These are phyloP conservation scores for Umbelopsis sp. DNA, from an alignment of 371 early-diverging fungal species.

Conservation along the genomic window DNA sequence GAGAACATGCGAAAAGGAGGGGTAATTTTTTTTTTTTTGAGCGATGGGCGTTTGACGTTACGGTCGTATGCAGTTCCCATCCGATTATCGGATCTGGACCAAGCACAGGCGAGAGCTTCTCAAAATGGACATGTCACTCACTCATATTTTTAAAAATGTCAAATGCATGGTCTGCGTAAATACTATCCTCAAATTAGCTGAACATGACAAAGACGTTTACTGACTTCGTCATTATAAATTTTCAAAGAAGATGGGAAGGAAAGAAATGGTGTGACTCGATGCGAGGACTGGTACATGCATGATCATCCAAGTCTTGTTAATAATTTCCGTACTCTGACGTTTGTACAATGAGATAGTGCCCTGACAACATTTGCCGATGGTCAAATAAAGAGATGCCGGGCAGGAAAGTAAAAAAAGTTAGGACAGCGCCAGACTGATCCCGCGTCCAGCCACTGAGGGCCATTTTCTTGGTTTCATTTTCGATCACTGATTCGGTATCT, in stretches of 20 bases:
- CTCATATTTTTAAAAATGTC: neutral
- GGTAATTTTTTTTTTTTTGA: too few species aligned
- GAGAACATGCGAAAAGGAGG: neutral
- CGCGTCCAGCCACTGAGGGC: neutral
- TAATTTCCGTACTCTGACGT: too few species aligned
- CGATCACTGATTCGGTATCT: neutral
- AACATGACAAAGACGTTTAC: neutral
- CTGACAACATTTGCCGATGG: too few species aligned
- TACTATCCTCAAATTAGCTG: neutral
- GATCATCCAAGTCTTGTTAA: too few species aligned
- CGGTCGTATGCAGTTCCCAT: neutral
- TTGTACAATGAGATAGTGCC: too few species aligned
- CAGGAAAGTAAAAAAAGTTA: too few species aligned
- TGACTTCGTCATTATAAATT: neutral
- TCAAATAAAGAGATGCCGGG: too few species aligned
- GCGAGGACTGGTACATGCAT: too few species aligned
- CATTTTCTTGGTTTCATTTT: neutral
- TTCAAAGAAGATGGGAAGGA: neutral
- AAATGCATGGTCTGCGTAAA: neutral
- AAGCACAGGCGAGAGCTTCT: neutral
- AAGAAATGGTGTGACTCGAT: neutral
- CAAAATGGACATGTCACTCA: neutral
- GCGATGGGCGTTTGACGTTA: neutral
- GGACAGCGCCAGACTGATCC: neutral
- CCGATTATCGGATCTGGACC: constrained; percentile 5